phyloP scores from a whole-genome alignment of 306 rosid species.

The Arachis stenosperma region DNA sequence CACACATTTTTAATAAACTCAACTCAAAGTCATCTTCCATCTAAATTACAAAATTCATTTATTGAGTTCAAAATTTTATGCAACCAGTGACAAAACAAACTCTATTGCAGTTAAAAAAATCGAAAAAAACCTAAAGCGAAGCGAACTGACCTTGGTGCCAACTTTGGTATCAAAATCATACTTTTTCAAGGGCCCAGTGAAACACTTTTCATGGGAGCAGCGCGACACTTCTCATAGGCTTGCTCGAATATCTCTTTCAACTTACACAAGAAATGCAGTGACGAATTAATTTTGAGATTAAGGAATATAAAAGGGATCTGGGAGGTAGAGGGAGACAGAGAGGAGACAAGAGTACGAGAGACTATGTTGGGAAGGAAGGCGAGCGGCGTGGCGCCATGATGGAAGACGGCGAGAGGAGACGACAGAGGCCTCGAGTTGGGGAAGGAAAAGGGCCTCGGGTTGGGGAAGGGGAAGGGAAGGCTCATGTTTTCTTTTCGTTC shows the following conservation, averaged over 20 bases:
- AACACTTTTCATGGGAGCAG: constrained; percentile 60
- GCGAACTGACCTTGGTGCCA: constrained; percentile 62
- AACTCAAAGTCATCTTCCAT: not conserved
- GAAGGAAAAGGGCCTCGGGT: no score
- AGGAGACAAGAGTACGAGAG: no score
- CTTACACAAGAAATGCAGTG: not conserved
- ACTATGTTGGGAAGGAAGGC: no score
- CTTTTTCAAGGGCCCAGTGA: constrained; percentile 57
- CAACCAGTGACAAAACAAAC: not conserved
- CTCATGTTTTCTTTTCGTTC: no score
- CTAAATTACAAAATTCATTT: not conserved
- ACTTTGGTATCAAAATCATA: constrained; percentile 62
- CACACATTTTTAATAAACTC: constrained; percentile 3
- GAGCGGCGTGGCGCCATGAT: no score
- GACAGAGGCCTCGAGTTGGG: no score
- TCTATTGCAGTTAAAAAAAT: not conserved
- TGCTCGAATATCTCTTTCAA: constrained; percentile 64
- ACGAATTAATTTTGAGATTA: no score
- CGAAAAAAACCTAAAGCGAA: not conserved
- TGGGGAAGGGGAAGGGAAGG: no score
- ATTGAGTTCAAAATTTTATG: not conserved
- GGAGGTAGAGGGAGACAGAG: no score
- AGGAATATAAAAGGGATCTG: no score
- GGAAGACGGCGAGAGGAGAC: no score
- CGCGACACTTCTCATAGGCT: constrained; percentile 66